Percentiles rank a stretch among this genome's conserved stretches.
Evolutionary conservation across 306 rosid species (phyloP).

Genomic region (Cicer chorassanicum): DNA sequence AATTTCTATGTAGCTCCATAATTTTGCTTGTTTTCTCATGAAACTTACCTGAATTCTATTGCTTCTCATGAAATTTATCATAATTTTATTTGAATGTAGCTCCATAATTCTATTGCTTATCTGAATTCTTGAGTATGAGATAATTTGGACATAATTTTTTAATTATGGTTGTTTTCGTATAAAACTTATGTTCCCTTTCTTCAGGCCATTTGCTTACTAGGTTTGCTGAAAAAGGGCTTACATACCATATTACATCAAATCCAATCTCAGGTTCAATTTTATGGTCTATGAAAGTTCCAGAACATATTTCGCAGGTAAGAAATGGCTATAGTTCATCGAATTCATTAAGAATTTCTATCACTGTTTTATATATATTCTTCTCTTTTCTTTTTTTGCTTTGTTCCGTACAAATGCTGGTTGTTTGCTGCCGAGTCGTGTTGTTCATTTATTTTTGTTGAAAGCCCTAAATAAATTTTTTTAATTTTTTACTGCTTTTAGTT

Average conservation of each 20-base stretch:
- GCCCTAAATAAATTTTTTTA: constrained; percentile 2
- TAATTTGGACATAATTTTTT: constrained; percentile 10
- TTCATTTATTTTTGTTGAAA: constrained; percentile 3
- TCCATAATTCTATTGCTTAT: constrained; percentile 19
- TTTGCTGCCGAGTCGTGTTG: background rate
- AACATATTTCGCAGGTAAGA: constrained; percentile 75
- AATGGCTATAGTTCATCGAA: constrained; percentile 19
- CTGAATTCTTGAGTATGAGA: background rate
- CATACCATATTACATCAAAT: constrained; percentile 81
- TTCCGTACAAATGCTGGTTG: constrained; percentile 4
- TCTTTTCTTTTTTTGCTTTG: constrained; percentile 7
- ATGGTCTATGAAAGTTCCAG: constrained; percentile 92
- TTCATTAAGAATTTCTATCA: constrained; percentile 29
- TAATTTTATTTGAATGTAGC: no score
- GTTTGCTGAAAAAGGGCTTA: constrained; percentile 84
- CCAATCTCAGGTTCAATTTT: constrained; percentile 79
- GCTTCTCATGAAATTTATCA: no score
- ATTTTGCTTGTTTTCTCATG: constrained; percentile 34
- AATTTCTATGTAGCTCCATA: constrained; percentile 15
- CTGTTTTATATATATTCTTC: background rate
- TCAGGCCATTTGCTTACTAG: constrained; percentile 83
- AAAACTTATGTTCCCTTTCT: constrained; percentile 35
- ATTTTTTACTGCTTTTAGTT: background rate
- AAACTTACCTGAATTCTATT: background rate
- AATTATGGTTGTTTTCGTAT: constrained; percentile 12